Base-by-base conservation (phyloP, 1,139 yeast species). In the Yamadazyma atmosphaerica region DNA sequence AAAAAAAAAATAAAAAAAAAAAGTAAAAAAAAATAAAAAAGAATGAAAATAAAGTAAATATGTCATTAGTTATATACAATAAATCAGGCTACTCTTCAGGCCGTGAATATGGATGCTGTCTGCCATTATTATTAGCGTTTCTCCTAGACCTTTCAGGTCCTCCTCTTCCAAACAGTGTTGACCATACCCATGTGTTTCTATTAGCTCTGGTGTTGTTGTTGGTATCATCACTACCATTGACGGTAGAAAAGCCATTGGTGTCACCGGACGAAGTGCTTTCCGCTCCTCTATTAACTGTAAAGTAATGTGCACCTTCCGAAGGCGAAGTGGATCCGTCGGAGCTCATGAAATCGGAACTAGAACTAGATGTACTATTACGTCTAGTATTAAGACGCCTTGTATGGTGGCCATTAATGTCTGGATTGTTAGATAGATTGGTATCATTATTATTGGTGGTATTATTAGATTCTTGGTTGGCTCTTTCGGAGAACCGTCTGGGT, bases 141-240 rank as follows among this genome's bases (percentile, higher is more conserved):
- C 65, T 45, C 37, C 60, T 76, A 4, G 52, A 41, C 36, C 66
- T 41, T 31, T 61, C 66, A 0, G 66, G 63, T 1, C 67, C 65
- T 3, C 65, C 64, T 13, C 56, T 46, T 7, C 56, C 41, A 24
- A 41, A 30, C 33, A 38, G 42, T 10, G 40, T 21, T 11, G 37
- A 37, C 37, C 34, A 30, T 8, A 17, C 38, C 33, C 35, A 25
- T 10, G 34, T 11, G n/a, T 31, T 18, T 32, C 34, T 26, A n/a
- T 35, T 29, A 30, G 35, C 23, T 24, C 36, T 31, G 22, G 35
- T 19, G 4, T 21, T 32, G 14, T 13, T 33, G 32, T 39, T 32
- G 12, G 37, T 27, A 18, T 38, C 42, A 27, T 42, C 43, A 38
- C 38, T 41, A 14, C 42, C 41, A 33, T 37, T 47, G n/a, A n/a